Base-by-base conservation (phyloP, 139 green algal genomes). In the Gonium pectorale region DNA sequence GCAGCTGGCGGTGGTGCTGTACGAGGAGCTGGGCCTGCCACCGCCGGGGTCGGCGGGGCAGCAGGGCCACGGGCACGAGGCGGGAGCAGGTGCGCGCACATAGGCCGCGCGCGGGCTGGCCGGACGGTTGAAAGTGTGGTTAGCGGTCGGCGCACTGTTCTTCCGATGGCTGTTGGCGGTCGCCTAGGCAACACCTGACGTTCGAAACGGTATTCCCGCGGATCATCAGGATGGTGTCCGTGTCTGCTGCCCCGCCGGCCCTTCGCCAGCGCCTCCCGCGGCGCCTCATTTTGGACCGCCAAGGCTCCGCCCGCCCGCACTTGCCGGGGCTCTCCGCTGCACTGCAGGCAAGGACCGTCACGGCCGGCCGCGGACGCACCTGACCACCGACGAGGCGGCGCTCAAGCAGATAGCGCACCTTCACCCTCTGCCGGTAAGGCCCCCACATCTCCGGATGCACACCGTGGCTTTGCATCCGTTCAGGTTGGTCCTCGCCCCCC, bases 1-100 rank as follows among this genome's bases (percentile, higher is more conserved):
- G 13, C 91, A 95, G 89, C 85, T 95, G 73, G 83, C 89, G 4
- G 67, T 93, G 82, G 60, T 41, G 40, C 79, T 97, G 67, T 96
- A 92, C 54, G 85, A 91, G 0, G 70, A 93, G 43, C 75, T 96
- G 35, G 49, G 79, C 33, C 68, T 68, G 44, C 79, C 83, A 43
- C 51, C 83, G 60, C 86, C 83, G 19, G 19, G 7, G 15, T 59
- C 79, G 4, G 35, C 52, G 62, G 56, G 56, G 17, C 56, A 64
- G 22, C 19, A n/a, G 22, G 68, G 68, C 24, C 68, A 77, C 49
- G 66, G 15, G 72, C 44, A 1, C 83, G 81, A 71, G 63, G 81
- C 43, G 6, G 68, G 41, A 0, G 52, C 49, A 38, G 54, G 35
- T 86, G 38, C 22, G 51, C 41, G 27, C n/a, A n/a, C n/a, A n/a